Conservation (phyloP, 2,329 filamentous ascomycete genomes). For the Fonsecaea pedrosoi region DNA sequence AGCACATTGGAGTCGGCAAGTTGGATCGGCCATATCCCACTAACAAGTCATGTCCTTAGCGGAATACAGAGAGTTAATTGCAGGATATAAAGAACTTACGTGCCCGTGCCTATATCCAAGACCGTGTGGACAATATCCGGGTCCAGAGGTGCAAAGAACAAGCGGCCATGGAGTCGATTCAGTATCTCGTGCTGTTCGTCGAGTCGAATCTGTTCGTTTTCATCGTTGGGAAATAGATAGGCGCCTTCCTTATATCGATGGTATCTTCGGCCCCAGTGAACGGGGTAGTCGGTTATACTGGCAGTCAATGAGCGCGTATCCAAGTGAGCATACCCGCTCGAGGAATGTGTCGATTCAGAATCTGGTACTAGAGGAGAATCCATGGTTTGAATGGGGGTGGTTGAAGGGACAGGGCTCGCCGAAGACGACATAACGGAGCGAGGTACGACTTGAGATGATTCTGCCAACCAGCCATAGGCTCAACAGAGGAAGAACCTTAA, state of each 20-base stretch:
- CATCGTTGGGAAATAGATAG: constrained; percentile 60
- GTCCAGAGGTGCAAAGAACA: constrained; percentile 58
- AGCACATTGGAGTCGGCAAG: constrained; percentile 62
- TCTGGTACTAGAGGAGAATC: constrained; percentile 34
- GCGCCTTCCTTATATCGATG: constrained; percentile 55
- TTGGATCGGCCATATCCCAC: constrained; percentile 59
- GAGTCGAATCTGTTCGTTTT: constrained; percentile 61
- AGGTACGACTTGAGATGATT: background rate
- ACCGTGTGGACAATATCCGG: constrained; percentile 52
- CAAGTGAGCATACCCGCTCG: constrained; percentile 28
- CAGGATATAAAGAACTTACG: constrained; percentile 37
- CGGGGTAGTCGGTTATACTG: constrained; percentile 53
- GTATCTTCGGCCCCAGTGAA: constrained; percentile 52
- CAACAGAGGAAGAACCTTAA: background rate
- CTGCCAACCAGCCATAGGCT: constrained; percentile 10
- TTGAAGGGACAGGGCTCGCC: constrained; percentile 7
- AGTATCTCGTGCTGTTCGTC: constrained; percentile 64
- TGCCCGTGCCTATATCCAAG: constrained; percentile 66
- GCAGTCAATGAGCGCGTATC: constrained; percentile 53
- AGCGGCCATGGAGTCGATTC: constrained; percentile 53
- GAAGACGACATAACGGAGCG: constrained; percentile 13
- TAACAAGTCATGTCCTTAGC: background rate
- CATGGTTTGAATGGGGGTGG: constrained; percentile 21
- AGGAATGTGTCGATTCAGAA: constrained; percentile 31
- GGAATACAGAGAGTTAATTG: background rate